Evolutionary conservation across 179 eudicot species (phyloP).

Genomic region (Nepenthes alata): DNA sequence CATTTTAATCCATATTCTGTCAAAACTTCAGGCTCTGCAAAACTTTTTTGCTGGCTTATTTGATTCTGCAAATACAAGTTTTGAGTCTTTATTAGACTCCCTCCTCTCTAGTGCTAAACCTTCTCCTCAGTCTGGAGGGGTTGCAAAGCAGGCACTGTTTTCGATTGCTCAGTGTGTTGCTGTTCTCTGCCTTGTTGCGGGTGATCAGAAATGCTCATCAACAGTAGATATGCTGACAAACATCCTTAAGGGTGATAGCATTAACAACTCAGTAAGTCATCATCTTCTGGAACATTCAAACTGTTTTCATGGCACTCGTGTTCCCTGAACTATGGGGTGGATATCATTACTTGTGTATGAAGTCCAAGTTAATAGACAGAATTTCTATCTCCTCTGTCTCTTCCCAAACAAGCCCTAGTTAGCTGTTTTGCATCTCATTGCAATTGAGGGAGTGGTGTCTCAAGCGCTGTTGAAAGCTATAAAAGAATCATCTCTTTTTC

Average conservation of each 20-base stretch:
- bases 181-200: slow-evolving; percentile 96
- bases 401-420: too few relatives aligned
- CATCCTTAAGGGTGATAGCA: slow-evolving; percentile 66
- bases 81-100: slow-evolving; percentile 75
- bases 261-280: slow-evolving; percentile 53
- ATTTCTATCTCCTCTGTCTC: too few relatives aligned
- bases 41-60: slow-evolving; percentile 77
- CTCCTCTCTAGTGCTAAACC: slow-evolving; percentile 88
- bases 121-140: slow-evolving; percentile 73
- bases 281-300: not conserved
- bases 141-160: slow-evolving; percentile 85
- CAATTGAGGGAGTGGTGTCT: too few relatives aligned
- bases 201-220: slow-evolving; percentile 71
- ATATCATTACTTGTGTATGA: too few relatives aligned
- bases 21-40: slow-evolving; percentile 65
- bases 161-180: slow-evolving; percentile 98
- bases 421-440: too few relatives aligned
- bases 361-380: too few relatives aligned
- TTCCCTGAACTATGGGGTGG: too few relatives aligned
- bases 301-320: too few relatives aligned
- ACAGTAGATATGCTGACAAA: slow-evolving; percentile 86
- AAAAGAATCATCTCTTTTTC: too few relatives aligned
- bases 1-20: slow-evolving; percentile 8
- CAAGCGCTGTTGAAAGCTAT: too few relatives aligned
- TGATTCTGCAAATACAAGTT: slow-evolving; percentile 87